Evolutionary conservation across 805 yeast genomes (phyloP), one percentile per base, ranked within the genome.

Genomic region (Cyberlindnera nakhonratchasimensis): DNA sequence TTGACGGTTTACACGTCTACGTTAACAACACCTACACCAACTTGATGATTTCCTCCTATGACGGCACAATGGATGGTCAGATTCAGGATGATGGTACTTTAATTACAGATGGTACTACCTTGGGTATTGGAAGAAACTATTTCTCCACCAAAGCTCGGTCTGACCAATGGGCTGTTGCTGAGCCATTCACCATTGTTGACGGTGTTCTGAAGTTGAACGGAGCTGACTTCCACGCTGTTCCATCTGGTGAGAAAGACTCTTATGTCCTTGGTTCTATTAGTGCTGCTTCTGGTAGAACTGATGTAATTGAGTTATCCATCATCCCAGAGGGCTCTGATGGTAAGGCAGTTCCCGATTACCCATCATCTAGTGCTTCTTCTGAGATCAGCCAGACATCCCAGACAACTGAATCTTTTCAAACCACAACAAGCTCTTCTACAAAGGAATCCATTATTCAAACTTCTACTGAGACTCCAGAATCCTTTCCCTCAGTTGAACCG

Each of bases 201-300:
- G 54, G 55, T 12, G 28, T 19, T 5, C 32, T 51, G 24, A 45
- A 50, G 33, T 31, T 50, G 18, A 45, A 45, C 39, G 51, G 46
- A 8, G 43, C 45, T 8, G 46, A 47, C 25, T 51, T 50, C 46
- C 55, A 48, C 26, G 55, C 51, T 28, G 47, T 51, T 19, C 51
- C 53, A 6, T 24, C 31, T 14, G 37, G 35, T 29, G 50, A 43
- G n/a, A 23, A 25, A 2, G 43, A 40, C 14, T 29, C 31, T 12
- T 51, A 42, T 25, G 49, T 47, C 17, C 18, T 51, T 19, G 55
- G 55, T 34, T 40, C 51, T 16, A 42, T 40, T 32, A 50, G 47
- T 26, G 55, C 55, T 17, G 51, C 47, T 22, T 36, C 43, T 0
- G 39, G 39, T 11, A 34, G 49, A 26, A 22, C 34, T 26, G 48